Conservation (phyloP, 345 rosid species). For the Aurinia saxatilis region DNA sequence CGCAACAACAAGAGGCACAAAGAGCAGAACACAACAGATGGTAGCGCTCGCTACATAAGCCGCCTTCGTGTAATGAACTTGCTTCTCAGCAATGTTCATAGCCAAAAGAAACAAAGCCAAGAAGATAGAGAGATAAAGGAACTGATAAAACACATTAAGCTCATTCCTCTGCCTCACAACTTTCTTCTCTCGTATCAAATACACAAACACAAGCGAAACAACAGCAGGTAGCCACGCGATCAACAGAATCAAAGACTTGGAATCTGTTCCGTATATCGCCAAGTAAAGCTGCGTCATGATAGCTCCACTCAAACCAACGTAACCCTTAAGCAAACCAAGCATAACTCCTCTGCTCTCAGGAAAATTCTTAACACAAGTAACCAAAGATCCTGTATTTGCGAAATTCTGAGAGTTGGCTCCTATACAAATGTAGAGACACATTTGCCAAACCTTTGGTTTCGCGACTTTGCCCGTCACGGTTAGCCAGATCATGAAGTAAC, state of each 20-base stretch:
- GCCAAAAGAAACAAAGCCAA: constrained; percentile 76
- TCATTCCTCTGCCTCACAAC: constrained; percentile 51
- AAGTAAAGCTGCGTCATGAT: constrained; percentile 72
- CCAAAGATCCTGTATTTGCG: constrained; percentile 82
- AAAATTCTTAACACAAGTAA: constrained; percentile 80
- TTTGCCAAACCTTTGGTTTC: constrained; percentile 70
- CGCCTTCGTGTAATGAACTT: constrained; percentile 37
- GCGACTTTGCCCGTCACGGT: constrained; percentile 58
- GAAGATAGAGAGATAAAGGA: constrained; percentile 46
- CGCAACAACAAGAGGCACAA: constrained; percentile 52
- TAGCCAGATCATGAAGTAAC: constrained; percentile 85
- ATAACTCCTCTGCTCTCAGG: constrained; percentile 78
- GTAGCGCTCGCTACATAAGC: constrained; percentile 49
- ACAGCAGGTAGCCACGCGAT: constrained; percentile 86
- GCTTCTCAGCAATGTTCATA: constrained; percentile 48
- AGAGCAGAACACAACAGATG: constrained; percentile 42
- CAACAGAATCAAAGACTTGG: constrained; percentile 63
- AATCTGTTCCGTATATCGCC: constrained; percentile 72
- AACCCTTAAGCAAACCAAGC: constrained; percentile 80
- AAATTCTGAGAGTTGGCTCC: constrained; percentile 89
- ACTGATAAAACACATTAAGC: constrained; percentile 48
- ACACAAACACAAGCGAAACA: constrained; percentile 60
- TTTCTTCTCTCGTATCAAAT: constrained; percentile 48
- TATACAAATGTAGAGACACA: constrained; percentile 69
- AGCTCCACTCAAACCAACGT: constrained; percentile 80